Evolutionary conservation across 306 rosid species (phyloP), one percentile per base, ranked within the genome.

Genomic region (Fragaria vesca): DNA sequence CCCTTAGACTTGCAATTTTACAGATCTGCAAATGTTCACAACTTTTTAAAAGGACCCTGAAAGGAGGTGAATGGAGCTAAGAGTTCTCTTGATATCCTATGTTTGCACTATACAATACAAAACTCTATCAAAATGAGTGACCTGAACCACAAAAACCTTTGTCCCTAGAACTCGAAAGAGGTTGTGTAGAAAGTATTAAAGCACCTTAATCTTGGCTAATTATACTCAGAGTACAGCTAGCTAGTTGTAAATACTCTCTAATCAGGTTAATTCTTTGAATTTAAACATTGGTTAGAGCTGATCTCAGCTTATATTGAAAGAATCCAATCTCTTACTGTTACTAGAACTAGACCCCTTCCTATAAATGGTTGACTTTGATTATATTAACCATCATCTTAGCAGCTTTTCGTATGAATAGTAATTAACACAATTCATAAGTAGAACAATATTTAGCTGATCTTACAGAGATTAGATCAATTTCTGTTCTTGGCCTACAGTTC

Each of bases 381-480:
- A 65, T 30, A n/a, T 5, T n/a, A 1, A 76, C 40, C 21, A 6
- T 51, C 54, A 5, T 46, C 51, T 45, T 76, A 15, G 47, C 8
- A 24, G 3, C 50, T 15, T 15, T 36, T 32, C 4, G 12, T 36
- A 66, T 4, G 9, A 66, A 21, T 15, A 47, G 5, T 66, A 47
- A 38, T 51, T 34, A 4, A 36, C 17, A 34, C 21, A 45, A 76
- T 32, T 62, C 8, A 48, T 32, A 34, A n/a, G 40, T 6, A 42
- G 47, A 32, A 65, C 48, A 66, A 65, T 48, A 76, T 15, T 16
- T 32, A 65, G 52, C 26, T 66, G 50, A 65, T 66, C 79, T 76
- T 63, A 76, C 79, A 65, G 38, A 50, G 51, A 50, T 67, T 16
- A 66, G 36, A 76, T 76, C 66, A 28, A 67, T 52, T 66, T 48